Percentiles rank a stretch among this genome's conserved stretches.
phyloP scores from a whole-genome alignment of 208 protist species.

The Phytomonas sp. region DNA sequence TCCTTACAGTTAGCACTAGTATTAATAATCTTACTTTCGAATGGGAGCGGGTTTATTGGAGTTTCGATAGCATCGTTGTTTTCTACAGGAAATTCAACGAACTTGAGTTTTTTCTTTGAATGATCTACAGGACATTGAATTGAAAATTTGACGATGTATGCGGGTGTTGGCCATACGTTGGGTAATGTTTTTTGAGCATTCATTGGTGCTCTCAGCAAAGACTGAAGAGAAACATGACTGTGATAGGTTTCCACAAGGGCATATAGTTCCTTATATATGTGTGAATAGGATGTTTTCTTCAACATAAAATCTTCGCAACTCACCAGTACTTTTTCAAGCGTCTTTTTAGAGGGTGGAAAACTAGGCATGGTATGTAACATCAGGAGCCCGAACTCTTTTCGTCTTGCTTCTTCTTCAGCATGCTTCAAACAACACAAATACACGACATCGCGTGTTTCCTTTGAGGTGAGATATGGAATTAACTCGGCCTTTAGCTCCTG shows the following conservation, averaged over 20 bases:
- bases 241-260: slow-evolving; percentile 15
- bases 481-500: slow-evolving; percentile 16
- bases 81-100: neutral
- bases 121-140: neutral
- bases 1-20: slow-evolving; percentile 29
- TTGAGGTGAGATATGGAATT: slow-evolving; percentile 29
- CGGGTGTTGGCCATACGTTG: neutral
- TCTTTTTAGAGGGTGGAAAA: slow-evolving; percentile 55
- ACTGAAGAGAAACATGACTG: slow-evolving; percentile 7
- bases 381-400: slow-evolving; percentile 52
- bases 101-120: neutral
- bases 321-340: slow-evolving; percentile 26
- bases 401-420: slow-evolving; percentile 46
- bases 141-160: neutral
- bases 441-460: slow-evolving; percentile 43
- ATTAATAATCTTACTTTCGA: neutral
- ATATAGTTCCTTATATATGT: slow-evolving; percentile 22
- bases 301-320: slow-evolving; percentile 3
- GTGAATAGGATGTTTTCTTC: slow-evolving; percentile 10
- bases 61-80: neutral
- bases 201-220: neutral
- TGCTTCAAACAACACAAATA: slow-evolving; percentile 66
- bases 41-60: neutral
- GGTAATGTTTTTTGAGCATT: neutral
- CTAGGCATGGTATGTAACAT: slow-evolving; percentile 51